Evolutionary conservation across 495 filamentous ascomycete species (phyloP), one percentile per base, ranked within the genome.

Genomic region (Niebla homalea): DNA sequence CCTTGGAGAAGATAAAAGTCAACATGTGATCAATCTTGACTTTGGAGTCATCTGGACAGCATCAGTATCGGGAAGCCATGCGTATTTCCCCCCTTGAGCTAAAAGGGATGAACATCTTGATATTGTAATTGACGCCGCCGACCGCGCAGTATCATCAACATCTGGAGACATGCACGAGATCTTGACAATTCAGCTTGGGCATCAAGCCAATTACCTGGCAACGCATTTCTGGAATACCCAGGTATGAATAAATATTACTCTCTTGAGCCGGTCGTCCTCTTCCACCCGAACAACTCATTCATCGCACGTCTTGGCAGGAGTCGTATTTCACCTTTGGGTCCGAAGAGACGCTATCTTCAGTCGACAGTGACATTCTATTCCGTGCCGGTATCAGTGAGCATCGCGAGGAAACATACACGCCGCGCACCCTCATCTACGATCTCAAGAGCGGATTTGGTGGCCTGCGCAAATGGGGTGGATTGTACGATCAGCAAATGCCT

Each of bases 211-310:
- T 68, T 94, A 96, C 58, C 64, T 96, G 23, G 89, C 83, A n/a
- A 94, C 87, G 0, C 92, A 99, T 69, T 97, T 94, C 63, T 99
- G 93, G 93, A 99, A 99, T 58, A 73, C 87, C 23, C 90, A 96
- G 71, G 81, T 85, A 69, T 7, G 21, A 11, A n/a, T n/a, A 25
- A 25, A 25, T 25, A 14, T 45, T 56, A 38, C 51, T 32, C 21
- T 23, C 43, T 49, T 50, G 23, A 21, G 14, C 12, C 43, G 36
- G 42, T 23, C 4, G 29, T 35, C 21, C 20, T 35, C 12, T 46
- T 23, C 2, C 23, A 45, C 26, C 29, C 29, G 2, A 32, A n/a
- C n/a, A n/a, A n/a, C n/a, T n/a, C n/a, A n/a, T n/a, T 32, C 8
- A 32, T 32, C 29, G 36, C 45, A 16, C 48, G 54, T 42, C 36